Evolutionary conservation across 129 eudicot species (phyloP).

Genomic region (Calendula officinalis): DNA sequence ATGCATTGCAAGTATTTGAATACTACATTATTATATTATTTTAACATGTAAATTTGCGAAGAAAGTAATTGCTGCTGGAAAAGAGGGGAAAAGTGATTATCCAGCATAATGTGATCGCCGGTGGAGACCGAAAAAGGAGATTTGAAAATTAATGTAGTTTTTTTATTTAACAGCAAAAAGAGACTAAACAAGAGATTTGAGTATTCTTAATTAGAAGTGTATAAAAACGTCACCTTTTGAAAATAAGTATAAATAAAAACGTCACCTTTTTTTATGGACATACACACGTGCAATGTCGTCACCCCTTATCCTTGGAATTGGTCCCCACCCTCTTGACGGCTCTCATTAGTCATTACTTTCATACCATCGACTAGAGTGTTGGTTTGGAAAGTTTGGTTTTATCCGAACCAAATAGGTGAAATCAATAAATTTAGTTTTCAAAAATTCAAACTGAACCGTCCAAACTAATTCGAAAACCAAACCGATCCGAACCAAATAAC

Average conservation of each 20-base stretch:
- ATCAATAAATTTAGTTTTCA: too few species aligned
- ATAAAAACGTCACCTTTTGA: neutral
- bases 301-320: conserved; percentile 12
- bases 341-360: conserved; percentile 15
- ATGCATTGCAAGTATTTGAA: too few species aligned
- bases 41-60: neutral
- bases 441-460: too few species aligned
- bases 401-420: too few species aligned
- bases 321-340: conserved; percentile 5
- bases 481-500: too few species aligned
- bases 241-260: neutral
- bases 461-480: too few species aligned
- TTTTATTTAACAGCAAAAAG: neutral
- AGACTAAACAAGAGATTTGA: neutral
- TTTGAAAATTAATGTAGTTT: neutral
- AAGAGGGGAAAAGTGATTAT: conserved; percentile 19
- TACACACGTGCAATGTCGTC: conserved; percentile 24
- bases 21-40: neutral
- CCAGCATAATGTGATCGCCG: conserved; percentile 16
- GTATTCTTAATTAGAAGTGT: neutral
- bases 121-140: conserved; percentile 21
- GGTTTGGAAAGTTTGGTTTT: too few species aligned
- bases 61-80: conserved; percentile 13
- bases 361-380: too few species aligned
- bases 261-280: neutral